Evolutionary conservation across 1,284 basidiomycete species (phyloP).

Genomic region (Rugosomyces carneus): DNA sequence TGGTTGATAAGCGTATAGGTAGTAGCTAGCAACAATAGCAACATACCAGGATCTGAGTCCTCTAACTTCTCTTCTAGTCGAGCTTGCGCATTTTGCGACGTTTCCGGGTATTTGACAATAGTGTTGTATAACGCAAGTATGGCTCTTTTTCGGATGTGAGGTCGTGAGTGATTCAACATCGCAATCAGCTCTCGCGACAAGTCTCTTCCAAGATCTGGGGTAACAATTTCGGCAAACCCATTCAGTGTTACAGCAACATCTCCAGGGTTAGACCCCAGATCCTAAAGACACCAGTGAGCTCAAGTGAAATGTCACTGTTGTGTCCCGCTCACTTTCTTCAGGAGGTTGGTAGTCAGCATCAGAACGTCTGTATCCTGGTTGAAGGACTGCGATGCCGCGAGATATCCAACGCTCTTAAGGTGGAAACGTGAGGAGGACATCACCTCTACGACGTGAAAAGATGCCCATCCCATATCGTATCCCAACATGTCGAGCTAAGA

Average conservation of each 20-base stretch:
- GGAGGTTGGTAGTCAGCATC: slow-evolving; percentile 94
- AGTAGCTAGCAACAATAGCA: neutral
- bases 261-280: slow-evolving; percentile 71
- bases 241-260: slow-evolving; percentile 83
- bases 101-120: slow-evolving; percentile 76
- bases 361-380: slow-evolving; percentile 93
- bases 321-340: slow-evolving; percentile 79
- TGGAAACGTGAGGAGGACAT: slow-evolving; percentile 93
- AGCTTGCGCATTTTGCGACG: slow-evolving; percentile 57
- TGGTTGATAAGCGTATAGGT: slow-evolving; percentile 1
- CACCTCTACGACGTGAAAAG: slow-evolving; percentile 95
- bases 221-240: slow-evolving; percentile 85
- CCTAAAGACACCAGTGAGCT: slow-evolving; percentile 42
- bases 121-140: slow-evolving; percentile 79
- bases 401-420: slow-evolving; percentile 93
- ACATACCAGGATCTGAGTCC: slow-evolving; percentile 76
- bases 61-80: slow-evolving; percentile 80
- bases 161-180: slow-evolving; percentile 87
- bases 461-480: slow-evolving; percentile 85
- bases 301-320: slow-evolving; percentile 6
- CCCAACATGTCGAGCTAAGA: slow-evolving; percentile 87
- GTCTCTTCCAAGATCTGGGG: slow-evolving; percentile 84
- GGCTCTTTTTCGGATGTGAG: slow-evolving; percentile 86
- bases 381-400: slow-evolving; percentile 92
- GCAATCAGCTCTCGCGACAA: slow-evolving; percentile 82